These are phyloP conservation scores for Aristolochia californica DNA, from an alignment of 164 flowering plant species.

Conservation along the genomic window DNA sequence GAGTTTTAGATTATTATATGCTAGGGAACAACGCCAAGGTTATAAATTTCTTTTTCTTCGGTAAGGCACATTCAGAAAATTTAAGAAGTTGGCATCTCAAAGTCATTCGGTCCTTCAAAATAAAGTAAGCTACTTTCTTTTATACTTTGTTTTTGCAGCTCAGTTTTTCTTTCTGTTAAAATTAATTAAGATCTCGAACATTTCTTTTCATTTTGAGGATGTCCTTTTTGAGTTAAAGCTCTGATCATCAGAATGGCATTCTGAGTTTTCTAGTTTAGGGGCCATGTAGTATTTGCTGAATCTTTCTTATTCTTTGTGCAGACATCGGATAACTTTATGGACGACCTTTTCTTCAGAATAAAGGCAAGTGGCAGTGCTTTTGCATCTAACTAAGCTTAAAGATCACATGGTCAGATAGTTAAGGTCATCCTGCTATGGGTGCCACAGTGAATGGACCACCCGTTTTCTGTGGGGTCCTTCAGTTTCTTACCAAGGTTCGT, in stretches of 20 bases:
- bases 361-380: conserved; percentile 27
- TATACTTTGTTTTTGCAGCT: no score
- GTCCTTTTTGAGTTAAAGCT: no score
- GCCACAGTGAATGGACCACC: no score
- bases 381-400: not conserved
- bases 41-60: not conserved
- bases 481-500: no score
- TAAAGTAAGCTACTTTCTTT: conserved; percentile 36
- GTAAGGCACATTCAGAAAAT: conserved; percentile 72
- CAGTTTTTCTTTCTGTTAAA: no score
- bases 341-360: conserved; percentile 59
- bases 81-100: conserved; percentile 58
- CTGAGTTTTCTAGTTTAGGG: not conserved
- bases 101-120: conserved; percentile 40
- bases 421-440: no score
- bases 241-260: not conserved
- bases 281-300: no score
- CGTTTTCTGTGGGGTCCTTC: no score
- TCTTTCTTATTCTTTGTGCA: conserved; percentile 15
- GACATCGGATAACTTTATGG: conserved; percentile 63
- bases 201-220: no score
- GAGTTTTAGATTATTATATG: not conserved
- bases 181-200: no score
- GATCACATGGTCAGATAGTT: not conserved
- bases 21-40: not conserved